Evolutionary conservation across 192 early-diverging fungal genomes (phyloP), one percentile per base, ranked within the genome.

Genomic region (Physocladia obscura): DNA sequence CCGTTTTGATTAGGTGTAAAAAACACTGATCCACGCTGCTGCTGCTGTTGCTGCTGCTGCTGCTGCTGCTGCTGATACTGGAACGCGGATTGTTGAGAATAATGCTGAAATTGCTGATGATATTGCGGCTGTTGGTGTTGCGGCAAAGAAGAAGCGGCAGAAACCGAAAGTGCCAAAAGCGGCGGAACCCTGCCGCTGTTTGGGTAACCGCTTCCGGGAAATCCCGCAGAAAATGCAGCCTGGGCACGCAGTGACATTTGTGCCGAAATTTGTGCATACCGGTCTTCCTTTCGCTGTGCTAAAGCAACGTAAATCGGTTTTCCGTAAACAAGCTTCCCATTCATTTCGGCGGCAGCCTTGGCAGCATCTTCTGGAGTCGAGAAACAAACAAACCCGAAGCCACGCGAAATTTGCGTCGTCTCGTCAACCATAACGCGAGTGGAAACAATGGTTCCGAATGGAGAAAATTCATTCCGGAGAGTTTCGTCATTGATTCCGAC

Each of bases 301-400:
- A 97, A 86, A 54, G 94, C 96, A 49, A 99, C 97, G 77, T 98
- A 99, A 73, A 99, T 91, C 52, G 97, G 97, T 87, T 99, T 99
- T 81, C 76, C 79, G 67, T 89, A 90, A 60, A 95, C 79, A 87
- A 98, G 93, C 70, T 93, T 90, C 65, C 94, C 92, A 84, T 98
- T 98, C 96, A 98, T 98, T 83, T 98, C 97, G 60, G 93, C 90
- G 47, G 95, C 94, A 61, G 97, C 97, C 87, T 94, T 95, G 79
- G 89, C 95, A 49, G 97, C 96, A 83, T 99, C 97, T 74, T 97
- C 96, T 50, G 97, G 94, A 36, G 92, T 88, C n/a, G 93, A 92
- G 88, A 95, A 99, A 88, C 97, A 99, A 29, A 99, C 97, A 77
- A 99, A 99, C 17, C 97, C 97, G 67, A 99, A 99, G 37, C 96